Conservation (phyloP, 176 grass and related monocot genomes). For the Rhynchospora breviuscula region DNA sequence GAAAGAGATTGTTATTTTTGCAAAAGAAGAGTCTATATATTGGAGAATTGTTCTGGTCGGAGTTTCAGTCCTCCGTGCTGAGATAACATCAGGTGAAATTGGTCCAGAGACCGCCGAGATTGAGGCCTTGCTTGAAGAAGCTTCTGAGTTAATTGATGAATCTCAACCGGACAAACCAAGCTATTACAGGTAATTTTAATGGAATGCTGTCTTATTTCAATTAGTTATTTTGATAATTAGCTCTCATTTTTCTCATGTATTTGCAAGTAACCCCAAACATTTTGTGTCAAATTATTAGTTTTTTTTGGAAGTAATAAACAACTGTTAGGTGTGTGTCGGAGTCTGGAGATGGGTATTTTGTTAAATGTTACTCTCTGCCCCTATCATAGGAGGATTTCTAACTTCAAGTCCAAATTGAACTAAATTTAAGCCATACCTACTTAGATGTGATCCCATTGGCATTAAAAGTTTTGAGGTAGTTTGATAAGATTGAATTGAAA, state of each 20-base stretch:
- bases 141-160: slow-evolving; percentile 79
- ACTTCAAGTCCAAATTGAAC: not conserved
- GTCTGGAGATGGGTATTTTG: not conserved
- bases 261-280: not conserved
- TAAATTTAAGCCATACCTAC: not conserved
- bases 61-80: slow-evolving; percentile 59
- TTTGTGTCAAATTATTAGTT: not conserved
- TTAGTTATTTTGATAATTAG: not conserved
- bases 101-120: slow-evolving; percentile 69
- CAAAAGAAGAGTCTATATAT: slow-evolving; percentile 61
- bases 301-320: not conserved
- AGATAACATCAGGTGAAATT: slow-evolving; percentile 50
- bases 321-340: not conserved
- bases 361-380: not conserved
- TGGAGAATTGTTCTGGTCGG: slow-evolving; percentile 90
- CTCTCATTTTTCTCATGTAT: not conserved
- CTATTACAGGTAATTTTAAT: slow-evolving; percentile 73
- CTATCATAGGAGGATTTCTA: not conserved
- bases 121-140: slow-evolving; percentile 77
- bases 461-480: too few relatives aligned
- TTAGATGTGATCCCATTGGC: too few relatives aligned
- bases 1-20: slow-evolving; percentile 53
- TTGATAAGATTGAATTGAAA: too few relatives aligned
- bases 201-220: not conserved
- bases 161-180: slow-evolving; percentile 63